Evolutionary conservation across 306 rosid species (phyloP), one percentile per base, ranked within the genome.

Genomic region (Astragalus membranaceus): DNA sequence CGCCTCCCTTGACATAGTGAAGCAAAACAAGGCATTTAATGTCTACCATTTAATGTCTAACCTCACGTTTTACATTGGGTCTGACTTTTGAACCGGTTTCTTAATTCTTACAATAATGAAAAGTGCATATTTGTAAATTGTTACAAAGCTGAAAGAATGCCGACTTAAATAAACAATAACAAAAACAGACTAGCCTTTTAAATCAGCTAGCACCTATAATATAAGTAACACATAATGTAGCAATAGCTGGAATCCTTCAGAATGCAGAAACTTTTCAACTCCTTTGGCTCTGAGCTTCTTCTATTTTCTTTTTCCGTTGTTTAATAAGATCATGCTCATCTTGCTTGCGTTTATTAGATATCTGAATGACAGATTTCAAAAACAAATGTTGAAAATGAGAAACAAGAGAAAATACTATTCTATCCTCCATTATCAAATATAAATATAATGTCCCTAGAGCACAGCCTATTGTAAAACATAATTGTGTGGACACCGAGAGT

Each of bases 281-380:
- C 39, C 67, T 77, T 73, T 46, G 41, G 56, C 78, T 62, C 67
- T 79, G 33, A 59, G 88, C 80, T 78, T 72, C 90, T n/a, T 79
- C 80, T 46, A 86, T 69, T 46, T 83, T 87, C 83, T 70, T 85
- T 84, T 82, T 91, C 79, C 99, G 77, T 64, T 83, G 79, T 76
- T 63, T 77, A n/a, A 91, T 72, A 23, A 58, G 53, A 69, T 80
- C 84, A 56, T 41, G 3, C 2, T 78, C n/a, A 16, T 50, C 81
- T 78, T 53, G 79, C 91, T 91, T 94, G 60, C 82, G 84, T 41
- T 78, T 30, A 49, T 81, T 86, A 57, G 91, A 80, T 32, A 60
- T 88, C 99, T 94, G 92, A 61, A 33, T 30, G 16, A 67, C 16
- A 26, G 6, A 61, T 54, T 74, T 53, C 29, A 46, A 52, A 49